Evolutionary conservation across 1,284 basidiomycete genomes (phyloP), one percentile per base, ranked within the genome.

Genomic region (Stereum hirsutum): DNA sequence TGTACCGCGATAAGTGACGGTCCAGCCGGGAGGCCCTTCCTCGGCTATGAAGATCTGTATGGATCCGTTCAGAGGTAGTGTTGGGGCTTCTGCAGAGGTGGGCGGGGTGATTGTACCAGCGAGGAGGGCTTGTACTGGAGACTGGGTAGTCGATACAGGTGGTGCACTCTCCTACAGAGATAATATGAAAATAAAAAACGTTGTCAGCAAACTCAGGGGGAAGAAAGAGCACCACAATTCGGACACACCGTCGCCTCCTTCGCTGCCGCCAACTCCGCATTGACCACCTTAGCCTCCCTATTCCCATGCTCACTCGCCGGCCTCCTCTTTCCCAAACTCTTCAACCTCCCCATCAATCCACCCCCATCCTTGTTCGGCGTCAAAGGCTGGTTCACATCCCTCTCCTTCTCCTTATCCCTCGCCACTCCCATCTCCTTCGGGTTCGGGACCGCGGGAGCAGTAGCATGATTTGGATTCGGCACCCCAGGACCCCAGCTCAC

Each of bases 11-110:
- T 94, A 95, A 2, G 89, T 66, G 4, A 78, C 81, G 6, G 72
- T 77, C 78, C 85, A 94, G 3, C 87, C 84, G 2, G 84, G 85
- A 20, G 78, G 70, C 0, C 75, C 76, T 55, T 94, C 89, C 57
- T 96, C 90, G 1, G 88, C 83, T 41, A 99, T 86, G 48, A 89
- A 68, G 26, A 98, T 61, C 0, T 74, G 69, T 23, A 86, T 87
- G 39, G 78, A 68, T 0, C 70, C 60, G 1, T 85, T 80, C 26
- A 92, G 70, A 4, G 64, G 52, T 20, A 91, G 56, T 0, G 70
- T 68, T 0, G 94, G 94, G 1, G 77, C 82, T 36, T 98, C 94
- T 37, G 61, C 62, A 5, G 79, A 72, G 0, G 78, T 57, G 1
- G 90, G 86, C 4, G 90, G 89, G 6, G 66, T 71, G 40, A 97